Base-by-base conservation (phyloP, 2,329 filamentous ascomycete genomes). In the Neurospora sp. region DNA sequence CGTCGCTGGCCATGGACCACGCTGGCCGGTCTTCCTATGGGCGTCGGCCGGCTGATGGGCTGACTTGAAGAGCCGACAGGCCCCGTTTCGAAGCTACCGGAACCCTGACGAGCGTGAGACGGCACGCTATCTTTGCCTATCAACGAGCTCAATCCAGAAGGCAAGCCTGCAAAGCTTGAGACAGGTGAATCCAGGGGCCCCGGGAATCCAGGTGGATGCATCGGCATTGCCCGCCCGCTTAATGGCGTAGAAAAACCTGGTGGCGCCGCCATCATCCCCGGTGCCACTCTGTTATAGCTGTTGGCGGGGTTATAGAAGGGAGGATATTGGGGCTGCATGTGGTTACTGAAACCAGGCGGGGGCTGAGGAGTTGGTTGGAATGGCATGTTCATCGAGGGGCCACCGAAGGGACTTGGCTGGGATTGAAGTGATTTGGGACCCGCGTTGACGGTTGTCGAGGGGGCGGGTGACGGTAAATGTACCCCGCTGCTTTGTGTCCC, bases 1-100 rank as follows among this genome's bases (percentile, higher is more conserved):
- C 75, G 76, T 67, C 82, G 81, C 65, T 84, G 84, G 15, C 85
- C 86, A 66, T 86, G 84, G 17, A 84, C 85, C 33, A 87, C 88
- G 78, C 93, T 97, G 17, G 90, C 89, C 0, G 96, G 95, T 40
- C 93, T 88, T 72, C 95, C 92, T 73, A 98, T 97, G 0, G 95
- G 95, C 33, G 92, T 88, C 36, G 94, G 95, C 69, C 93, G 87
- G 66, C 90, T 87, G 71, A 96, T 95, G 1, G 92, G 92, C 72
- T 93, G 90, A 62, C 52, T 36, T 33, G 52, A 33, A 62, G 52
- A 62, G 52, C 52, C 40, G 89, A 84, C 69, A 87, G 83, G 8
- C 83, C 82, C 2, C 74, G 57, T 8, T 33, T 94, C 91, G 72
- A 90, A 88, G 12, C 90, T 89, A 12, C 84, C 84, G 6, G 93